Percentiles rank a stretch among this genome's conserved stretches.
Conservation (phyloP, 1,139 yeast genomes). For the Candida gigantensis region DNA sequence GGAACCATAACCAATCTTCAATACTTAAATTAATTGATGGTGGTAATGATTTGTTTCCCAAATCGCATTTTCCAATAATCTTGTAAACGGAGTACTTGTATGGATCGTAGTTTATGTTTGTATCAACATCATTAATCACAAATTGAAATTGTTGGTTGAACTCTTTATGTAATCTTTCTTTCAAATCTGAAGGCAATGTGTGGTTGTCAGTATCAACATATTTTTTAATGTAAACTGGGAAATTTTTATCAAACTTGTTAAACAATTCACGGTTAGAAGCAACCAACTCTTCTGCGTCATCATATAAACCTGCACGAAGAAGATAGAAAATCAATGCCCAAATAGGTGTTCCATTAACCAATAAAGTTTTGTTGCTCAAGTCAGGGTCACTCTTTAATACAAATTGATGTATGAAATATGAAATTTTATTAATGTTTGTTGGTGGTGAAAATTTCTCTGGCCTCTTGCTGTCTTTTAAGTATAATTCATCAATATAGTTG, state of each 20-base stretch:
- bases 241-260: slow-evolving; percentile 81
- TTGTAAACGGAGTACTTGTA: slow-evolving; percentile 89
- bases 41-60: slow-evolving; percentile 75
- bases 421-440: slow-evolving; percentile 68
- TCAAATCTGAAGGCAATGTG: slow-evolving; percentile 62
- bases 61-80: slow-evolving; percentile 87
- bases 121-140: slow-evolving; percentile 50
- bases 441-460: slow-evolving; percentile 52
- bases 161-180: slow-evolving; percentile 73
- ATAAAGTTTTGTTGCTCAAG: slow-evolving; percentile 35
- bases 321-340: slow-evolving; percentile 91
- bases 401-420: slow-evolving; percentile 62
- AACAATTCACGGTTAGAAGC: slow-evolving; percentile 49
- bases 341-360: slow-evolving; percentile 78
- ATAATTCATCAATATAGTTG: slow-evolving; percentile 71
- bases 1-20: slow-evolving; percentile 98
- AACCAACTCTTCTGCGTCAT: slow-evolving; percentile 65
- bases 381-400: slow-evolving; percentile 40
- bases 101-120: slow-evolving; percentile 69
- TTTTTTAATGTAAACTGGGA: slow-evolving; percentile 76
- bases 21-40: slow-evolving; percentile 69
- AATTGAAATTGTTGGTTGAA: slow-evolving; percentile 84
- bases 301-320: slow-evolving; percentile 76
- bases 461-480: slow-evolving; percentile 58
- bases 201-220: slow-evolving; percentile 60